Base-by-base conservation (phyloP, 73 alveolate genomes). In the Durusdinium trenchii region DNA sequence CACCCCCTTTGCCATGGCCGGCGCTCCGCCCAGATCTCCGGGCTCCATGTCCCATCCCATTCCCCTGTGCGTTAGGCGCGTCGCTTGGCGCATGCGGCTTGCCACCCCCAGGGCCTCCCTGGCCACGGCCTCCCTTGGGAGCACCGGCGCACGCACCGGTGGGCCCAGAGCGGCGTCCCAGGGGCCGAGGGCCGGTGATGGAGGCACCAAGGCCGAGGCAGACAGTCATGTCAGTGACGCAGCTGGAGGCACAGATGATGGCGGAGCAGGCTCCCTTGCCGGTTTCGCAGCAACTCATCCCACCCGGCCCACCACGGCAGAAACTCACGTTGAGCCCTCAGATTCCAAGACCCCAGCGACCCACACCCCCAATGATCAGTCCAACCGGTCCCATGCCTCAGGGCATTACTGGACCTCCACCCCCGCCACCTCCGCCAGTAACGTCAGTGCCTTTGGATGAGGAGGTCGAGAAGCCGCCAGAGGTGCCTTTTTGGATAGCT, bases 241-340 rank as follows among this genome's bases (percentile, higher is more conserved):
- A 89, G 86, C 60, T 89, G 62, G 96, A 89, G 42, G 96, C 96
- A 3, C 96, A 89, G 40, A 89, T 89, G 96, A 89, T 89, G 96
- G 82, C 96, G 18, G 96, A 67, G 43, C 86, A 89, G 60, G 20
- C 36, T n/a, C n/a, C n/a, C n/a, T n/a, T n/a, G n/a, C n/a, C n/a
- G n/a, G n/a, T n/a, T n/a, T n/a, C n/a, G n/a, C n/a, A n/a, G n/a
- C n/a, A n/a, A n/a, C n/a, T n/a, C n/a, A n/a, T n/a, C n/a, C n/a
- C n/a, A n/a, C n/a, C n/a, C n/a, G n/a, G n/a, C n/a, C n/a, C n/a
- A n/a, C n/a, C n/a, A n/a, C n/a, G n/a, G n/a, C n/a, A n/a, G n/a
- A n/a, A n/a, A n/a, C n/a, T n/a, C n/a, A n/a, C n/a, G n/a, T n/a
- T n/a, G n/a, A n/a, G n/a, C n/a, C n/a, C n/a, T n/a, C n/a, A n/a